Base-by-base conservation (phyloP, 2,329 filamentous ascomycete genomes). In the Aspergillus sp. region DNA sequence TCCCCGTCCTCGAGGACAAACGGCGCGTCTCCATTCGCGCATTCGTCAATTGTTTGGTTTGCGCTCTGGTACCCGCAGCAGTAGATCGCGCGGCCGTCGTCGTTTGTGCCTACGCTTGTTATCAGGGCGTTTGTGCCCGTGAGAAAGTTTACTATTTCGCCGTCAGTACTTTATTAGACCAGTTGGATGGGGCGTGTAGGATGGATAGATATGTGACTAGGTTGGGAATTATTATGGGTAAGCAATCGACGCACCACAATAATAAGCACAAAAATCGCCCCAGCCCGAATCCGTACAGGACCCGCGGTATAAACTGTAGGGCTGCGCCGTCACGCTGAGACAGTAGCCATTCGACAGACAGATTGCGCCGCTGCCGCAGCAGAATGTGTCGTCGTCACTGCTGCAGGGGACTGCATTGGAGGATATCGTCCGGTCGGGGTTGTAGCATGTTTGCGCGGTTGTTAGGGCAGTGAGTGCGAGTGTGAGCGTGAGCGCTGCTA, bases 311-410 rank as follows among this genome's bases (percentile, higher is more conserved):
- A 52, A 41, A 8, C n/a, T 17, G n/a, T 52, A 51, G 4, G 48
- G 48, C 31, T 58, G 56, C 22, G 25, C 45, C 3, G 47, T 51
- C 25, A 38, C 47, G 25, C 56, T 45, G 38, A 58, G 31, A 25
- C 56, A 58, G 48, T 58, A 58, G 34, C 56, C 56, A 43, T 41
- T 58, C 15, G 56, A 51, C 13, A 58, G 48, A 25, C 55, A 58
- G 56, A 58, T 52, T 9, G 56, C 47, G 25, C 19, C 22, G 56
- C 22, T 25, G 22, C 41, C 56, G 31, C 56, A 58, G 56, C 56
- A 58, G 34, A 52, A 58, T 31, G 48, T 52, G 13, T n/a, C 23
- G 15, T 43, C 28, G 28, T 38, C 34, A 22, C 30, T 28, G 23
- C 47, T 45, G 8, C 48, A 58, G 25, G 56, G 56, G 13, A 58